Base-by-base conservation (phyloP, 345 rosid genomes). In the Boechera retrofracta region DNA sequence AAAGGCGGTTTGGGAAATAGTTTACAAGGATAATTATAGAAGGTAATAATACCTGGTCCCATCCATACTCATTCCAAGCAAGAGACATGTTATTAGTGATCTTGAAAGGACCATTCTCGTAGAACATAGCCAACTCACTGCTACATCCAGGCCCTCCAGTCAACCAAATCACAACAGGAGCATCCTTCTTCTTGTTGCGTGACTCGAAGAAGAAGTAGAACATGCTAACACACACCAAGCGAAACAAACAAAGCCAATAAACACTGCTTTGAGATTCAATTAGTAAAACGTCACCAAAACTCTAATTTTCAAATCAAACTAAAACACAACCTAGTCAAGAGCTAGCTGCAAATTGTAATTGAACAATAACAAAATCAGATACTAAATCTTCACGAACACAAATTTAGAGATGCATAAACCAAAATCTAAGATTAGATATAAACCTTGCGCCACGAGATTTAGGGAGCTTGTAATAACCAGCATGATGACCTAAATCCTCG, bases 131-230 rank as follows among this genome's bases (percentile, higher is more conserved):
- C 86, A 96, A 74, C 73, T 96, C 99, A 71, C 98, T 91, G 72
- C 99, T 93, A 72, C 99, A 93, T 41, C 99, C 99, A 24, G 99
- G 99, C 10, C 99, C 98, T 79, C 99, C 99, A 12, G 96, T 93
- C 89, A 96, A 87, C 99, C 98, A 96, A 59, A 96, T 91, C 61
- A 96, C 99, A 64, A 96, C 73, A 52, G 99, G 99, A 47, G 84
- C 97, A 57, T 82, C 78, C 85, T 86, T 84, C 77, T 83, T 91
- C 76, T 83, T 91, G 74, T 74, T 76, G 48, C 99, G 88, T n/a
- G 99, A 93, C 80, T 96, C 99, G 72, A 93, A 96, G 87, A 96
- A 91, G 86, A 96, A 96, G 86, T 96, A 96, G 72, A 96, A 96
- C 92, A 96, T 73, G 81, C 99, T 93, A 79, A 69, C 7, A 79